Evolutionary conservation across 1,284 basidiomycete species (phyloP).

Genomic region (Termitomyces sp.): DNA sequence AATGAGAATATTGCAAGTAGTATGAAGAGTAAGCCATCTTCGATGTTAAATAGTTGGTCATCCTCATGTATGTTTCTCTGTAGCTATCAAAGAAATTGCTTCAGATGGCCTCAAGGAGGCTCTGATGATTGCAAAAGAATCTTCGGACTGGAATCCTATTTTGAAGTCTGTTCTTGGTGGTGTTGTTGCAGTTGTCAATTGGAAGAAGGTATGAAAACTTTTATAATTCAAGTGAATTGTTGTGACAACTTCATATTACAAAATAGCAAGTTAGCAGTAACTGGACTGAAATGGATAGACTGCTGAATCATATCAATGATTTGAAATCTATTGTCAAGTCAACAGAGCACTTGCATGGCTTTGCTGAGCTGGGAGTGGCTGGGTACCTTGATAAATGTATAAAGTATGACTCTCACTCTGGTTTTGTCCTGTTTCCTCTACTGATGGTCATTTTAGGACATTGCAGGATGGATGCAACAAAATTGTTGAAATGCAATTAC

Average conservation of each 20-base stretch:
- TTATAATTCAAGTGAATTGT: neutral
- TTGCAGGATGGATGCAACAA: neutral
- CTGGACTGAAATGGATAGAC: neutral
- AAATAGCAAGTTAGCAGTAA: neutral
- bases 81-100: too few relatives aligned
- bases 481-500: neutral
- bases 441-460: neutral
- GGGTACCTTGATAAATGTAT: neutral
- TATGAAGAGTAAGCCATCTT: neutral
- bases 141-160: slow-evolving; percentile 4
- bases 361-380: neutral
- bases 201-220: neutral
- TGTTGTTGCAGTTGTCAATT: neutral
- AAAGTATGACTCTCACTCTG: neutral
- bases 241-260: neutral
- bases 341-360: neutral
- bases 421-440: too few relatives aligned
- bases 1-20: neutral
- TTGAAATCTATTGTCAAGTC: neutral
- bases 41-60: too few relatives aligned
- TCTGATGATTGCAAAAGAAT: too few relatives aligned
- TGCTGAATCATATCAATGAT: neutral
- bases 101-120: too few relatives aligned
- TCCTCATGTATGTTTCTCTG: too few relatives aligned
- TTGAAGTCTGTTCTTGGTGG: neutral